A percentile compares a stretch with the other conserved stretches of the same genome.
Evolutionary conservation across 1,139 yeast genomes (phyloP).

Genomic region (Yamadazyma taylorii): DNA sequence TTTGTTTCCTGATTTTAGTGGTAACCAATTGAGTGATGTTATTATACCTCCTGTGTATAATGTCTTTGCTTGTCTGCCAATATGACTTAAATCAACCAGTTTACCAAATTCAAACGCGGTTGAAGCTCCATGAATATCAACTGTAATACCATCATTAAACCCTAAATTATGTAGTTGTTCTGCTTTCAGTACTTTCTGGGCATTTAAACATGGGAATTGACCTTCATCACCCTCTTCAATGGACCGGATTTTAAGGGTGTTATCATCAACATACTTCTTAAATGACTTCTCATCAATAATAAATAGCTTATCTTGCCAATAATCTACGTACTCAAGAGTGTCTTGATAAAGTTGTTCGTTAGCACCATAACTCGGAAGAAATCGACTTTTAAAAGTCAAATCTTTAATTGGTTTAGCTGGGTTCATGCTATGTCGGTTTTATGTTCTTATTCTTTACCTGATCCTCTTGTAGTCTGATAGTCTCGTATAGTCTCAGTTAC

Average conservation of each 20-base stretch:
- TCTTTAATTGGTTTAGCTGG: constrained; percentile 15
- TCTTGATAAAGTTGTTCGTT: constrained; percentile 29
- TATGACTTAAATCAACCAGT: constrained; percentile 6
- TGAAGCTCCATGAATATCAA: not conserved
- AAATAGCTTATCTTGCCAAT: constrained; percentile 38
- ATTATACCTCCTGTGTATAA: constrained; percentile 57
- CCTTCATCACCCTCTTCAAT: not conserved
- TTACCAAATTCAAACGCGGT: constrained; percentile 2
- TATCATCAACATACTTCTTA: constrained; percentile 5
- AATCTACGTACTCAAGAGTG: constrained; percentile 27
- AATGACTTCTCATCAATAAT: constrained; percentile 28
- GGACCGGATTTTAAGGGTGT: not conserved
- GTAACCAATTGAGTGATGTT: constrained; percentile 58
- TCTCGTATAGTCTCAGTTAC: not conserved
- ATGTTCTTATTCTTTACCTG: too few species aligned
- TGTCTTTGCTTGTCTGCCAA: constrained; percentile 43
- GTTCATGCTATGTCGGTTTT: constrained; percentile 5
- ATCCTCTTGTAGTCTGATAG: too few species aligned
- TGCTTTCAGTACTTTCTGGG: not conserved
- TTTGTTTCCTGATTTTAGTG: constrained; percentile 15
- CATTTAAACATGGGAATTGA: not conserved
- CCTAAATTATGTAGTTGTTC: not conserved
- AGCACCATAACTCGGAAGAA: constrained; percentile 35
- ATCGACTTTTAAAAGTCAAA: constrained; percentile 35
- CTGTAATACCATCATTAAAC: not conserved